Percentiles rank a stretch among this genome's conserved stretches.
phyloP scores from a whole-genome alignment of 176 grass and related monocot genomes.

The Lolium rigidum region DNA sequence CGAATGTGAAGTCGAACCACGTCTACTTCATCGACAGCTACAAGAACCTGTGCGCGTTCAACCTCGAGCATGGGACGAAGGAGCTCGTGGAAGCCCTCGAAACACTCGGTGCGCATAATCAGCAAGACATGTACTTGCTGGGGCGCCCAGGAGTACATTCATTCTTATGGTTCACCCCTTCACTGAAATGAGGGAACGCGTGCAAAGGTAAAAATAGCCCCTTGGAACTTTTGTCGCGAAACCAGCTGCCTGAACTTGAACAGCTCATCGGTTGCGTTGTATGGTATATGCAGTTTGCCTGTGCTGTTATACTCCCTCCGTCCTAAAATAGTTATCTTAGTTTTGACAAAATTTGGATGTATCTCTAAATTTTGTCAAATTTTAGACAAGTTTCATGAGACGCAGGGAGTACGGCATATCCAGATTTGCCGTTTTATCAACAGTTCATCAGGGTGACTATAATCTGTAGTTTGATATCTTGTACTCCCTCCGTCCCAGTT shows the following conservation, averaged over 20 bases:
- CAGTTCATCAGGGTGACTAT: too few species aligned
- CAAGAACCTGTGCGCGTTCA: constrained; percentile 47
- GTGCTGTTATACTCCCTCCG: not conserved
- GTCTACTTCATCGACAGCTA: constrained; percentile 59
- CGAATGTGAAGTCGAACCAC: constrained; percentile 48
- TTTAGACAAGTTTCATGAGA: too few species aligned
- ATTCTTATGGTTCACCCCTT: constrained; percentile 49
- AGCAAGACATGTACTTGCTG: too few species aligned
- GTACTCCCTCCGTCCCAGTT: too few species aligned
- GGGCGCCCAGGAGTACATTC: too few species aligned
- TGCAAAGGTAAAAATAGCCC: not conserved
- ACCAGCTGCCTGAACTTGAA: constrained; percentile 5
- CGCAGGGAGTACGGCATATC: too few species aligned
- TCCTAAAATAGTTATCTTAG: not conserved
- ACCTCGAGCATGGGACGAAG: constrained; percentile 52
- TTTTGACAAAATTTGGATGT: not conserved
- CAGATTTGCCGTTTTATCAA: too few species aligned
- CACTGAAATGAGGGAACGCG: constrained; percentile 31
- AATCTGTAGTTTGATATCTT: too few species aligned
- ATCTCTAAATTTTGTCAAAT: not conserved
- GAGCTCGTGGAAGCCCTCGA: constrained; percentile 43
- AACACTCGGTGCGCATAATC: not conserved
- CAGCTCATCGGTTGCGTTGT: not conserved
- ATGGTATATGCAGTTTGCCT: not conserved
- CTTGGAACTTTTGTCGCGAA: not conserved